These are phyloP conservation scores for Vigna trinervia DNA, from an alignment of 306 rosid species.

Conservation along the genomic window DNA sequence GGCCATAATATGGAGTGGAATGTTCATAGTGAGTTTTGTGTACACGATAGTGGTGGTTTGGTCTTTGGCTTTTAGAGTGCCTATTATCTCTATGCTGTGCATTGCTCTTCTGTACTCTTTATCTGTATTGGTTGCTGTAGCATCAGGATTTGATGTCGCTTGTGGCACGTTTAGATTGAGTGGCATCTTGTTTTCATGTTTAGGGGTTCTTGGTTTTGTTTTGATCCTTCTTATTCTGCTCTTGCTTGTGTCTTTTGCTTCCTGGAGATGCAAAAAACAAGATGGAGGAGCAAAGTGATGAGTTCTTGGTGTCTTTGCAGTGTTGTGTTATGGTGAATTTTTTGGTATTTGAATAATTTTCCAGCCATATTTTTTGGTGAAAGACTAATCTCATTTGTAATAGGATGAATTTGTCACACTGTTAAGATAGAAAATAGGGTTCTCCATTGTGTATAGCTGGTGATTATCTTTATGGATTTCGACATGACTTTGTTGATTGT, in stretches of 20 bases:
- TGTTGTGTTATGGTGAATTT: not conserved
- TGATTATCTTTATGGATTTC: too few relatives aligned
- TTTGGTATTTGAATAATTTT: not conserved
- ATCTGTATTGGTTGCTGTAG: constrained; percentile 27
- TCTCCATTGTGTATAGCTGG: too few relatives aligned
- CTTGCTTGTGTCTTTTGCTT: constrained; percentile 32
- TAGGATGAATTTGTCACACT: too few relatives aligned
- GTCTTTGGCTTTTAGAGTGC: constrained; percentile 38
- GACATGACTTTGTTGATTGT: too few relatives aligned
- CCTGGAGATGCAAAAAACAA: constrained; percentile 6
- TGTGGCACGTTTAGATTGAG: constrained; percentile 40
- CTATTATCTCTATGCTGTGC: constrained; percentile 43
- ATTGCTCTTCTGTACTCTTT: constrained; percentile 37
- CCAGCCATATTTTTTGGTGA: too few relatives aligned
- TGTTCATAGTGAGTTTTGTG: constrained; percentile 36
- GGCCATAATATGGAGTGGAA: constrained; percentile 45
- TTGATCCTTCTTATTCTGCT: constrained; percentile 36
- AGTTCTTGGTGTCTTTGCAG: not conserved
- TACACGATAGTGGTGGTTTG: constrained; percentile 43
- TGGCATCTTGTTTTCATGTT: constrained; percentile 43
- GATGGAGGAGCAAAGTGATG: not conserved
- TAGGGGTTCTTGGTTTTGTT: constrained; percentile 43
- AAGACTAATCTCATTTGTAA: too few relatives aligned
- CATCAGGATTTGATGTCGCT: constrained; percentile 34
- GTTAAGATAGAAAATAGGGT: too few relatives aligned